These are phyloP conservation scores for Citrus trifoliata DNA, from an alignment of 345 rosid genomes.

Conservation along the genomic window DNA sequence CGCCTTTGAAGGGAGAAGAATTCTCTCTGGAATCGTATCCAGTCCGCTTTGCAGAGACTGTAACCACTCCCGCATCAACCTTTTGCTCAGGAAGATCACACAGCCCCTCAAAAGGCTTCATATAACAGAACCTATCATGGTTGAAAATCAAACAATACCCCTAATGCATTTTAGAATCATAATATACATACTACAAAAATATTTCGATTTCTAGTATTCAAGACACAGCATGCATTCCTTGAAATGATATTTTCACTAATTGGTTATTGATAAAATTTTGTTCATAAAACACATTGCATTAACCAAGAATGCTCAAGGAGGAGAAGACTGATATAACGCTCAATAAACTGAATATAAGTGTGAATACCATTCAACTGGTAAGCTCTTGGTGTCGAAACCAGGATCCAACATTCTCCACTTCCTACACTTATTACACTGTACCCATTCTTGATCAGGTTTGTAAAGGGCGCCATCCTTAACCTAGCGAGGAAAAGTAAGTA, in stretches of 20 bases:
- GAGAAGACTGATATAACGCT: neutral
- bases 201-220: neutral
- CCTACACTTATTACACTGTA: constrained; percentile 37
- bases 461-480: constrained; percentile 4
- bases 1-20: neutral
- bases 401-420: constrained; percentile 32
- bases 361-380: constrained; percentile 32
- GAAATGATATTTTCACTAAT: neutral
- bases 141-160: neutral
- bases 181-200: neutral
- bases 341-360: neutral
- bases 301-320: neutral
- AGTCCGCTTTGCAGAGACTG: constrained; percentile 28
- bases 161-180: neutral
- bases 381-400: constrained; percentile 21
- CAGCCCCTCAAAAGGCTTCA: constrained; percentile 25
- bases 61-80: constrained; percentile 18
- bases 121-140: constrained; percentile 32
- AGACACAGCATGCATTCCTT: neutral
- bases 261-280: neutral
- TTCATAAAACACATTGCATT: neutral
- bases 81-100: constrained; percentile 31
- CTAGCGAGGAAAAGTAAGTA: neutral
- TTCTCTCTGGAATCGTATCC: constrained; percentile 5
- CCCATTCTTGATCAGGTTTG: constrained; percentile 39